Conservation (phyloP, 1,139 yeast species). For the Nakaseomyces sp. region DNA sequence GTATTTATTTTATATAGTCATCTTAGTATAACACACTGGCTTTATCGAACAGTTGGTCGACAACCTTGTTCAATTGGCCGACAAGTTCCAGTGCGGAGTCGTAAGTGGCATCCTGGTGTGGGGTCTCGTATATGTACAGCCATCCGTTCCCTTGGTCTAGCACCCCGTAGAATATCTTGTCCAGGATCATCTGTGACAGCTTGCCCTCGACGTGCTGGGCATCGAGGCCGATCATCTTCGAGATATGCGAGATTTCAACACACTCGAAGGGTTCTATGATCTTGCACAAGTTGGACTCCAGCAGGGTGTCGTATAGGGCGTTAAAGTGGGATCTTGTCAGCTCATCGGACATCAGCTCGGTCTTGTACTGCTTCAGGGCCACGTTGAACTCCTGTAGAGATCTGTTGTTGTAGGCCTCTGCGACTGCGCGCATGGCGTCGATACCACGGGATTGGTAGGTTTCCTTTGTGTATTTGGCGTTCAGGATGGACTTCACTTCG, state of each 20-base stretch:
- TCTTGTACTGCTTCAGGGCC: slow-evolving; percentile 60
- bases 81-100: slow-evolving; percentile 82
- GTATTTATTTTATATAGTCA: no score
- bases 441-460: slow-evolving; percentile 57
- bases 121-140: slow-evolving; percentile 86
- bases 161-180: slow-evolving; percentile 88
- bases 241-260: slow-evolving; percentile 83
- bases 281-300: slow-evolving; percentile 88
- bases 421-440: slow-evolving; percentile 92
- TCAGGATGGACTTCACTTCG: slow-evolving; percentile 71
- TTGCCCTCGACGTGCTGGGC: slow-evolving; percentile 88
- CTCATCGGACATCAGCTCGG: slow-evolving; percentile 76
- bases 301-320: slow-evolving; percentile 82
- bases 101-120: slow-evolving; percentile 80
- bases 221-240: slow-evolving; percentile 81
- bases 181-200: slow-evolving; percentile 91
- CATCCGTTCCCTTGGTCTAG: slow-evolving; percentile 98
- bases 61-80: slow-evolving; percentile 78
- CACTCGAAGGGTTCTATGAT: slow-evolving; percentile 94
- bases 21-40: slow-evolving; percentile 70
- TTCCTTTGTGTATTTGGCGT: slow-evolving; percentile 71
- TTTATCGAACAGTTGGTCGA: slow-evolving; percentile 86
- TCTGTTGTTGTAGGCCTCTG: slow-evolving; percentile 81
- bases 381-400: slow-evolving; percentile 85
- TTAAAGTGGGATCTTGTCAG: slow-evolving; percentile 88